phyloP scores from a whole-genome alignment of 768 basidiomycete species.

The Lanmaoa pseudosensibilis region DNA sequence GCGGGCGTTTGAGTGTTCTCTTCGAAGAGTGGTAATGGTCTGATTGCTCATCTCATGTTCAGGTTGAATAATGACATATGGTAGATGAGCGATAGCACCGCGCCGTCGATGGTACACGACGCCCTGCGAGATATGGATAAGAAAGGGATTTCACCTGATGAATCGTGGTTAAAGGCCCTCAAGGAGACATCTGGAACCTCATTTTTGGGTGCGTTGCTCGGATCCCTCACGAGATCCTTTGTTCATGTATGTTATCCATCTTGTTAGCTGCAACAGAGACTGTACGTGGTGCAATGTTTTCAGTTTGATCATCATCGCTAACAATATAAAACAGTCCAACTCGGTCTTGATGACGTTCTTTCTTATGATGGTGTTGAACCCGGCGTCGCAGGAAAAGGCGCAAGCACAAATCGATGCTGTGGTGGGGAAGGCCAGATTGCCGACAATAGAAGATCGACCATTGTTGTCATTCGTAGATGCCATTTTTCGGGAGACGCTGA shows the following conservation, averaged over 20 bases:
- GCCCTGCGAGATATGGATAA: slow-evolving; percentile 5
- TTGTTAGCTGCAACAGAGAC: background rate
- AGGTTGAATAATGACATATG: background rate
- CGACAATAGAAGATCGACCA: slow-evolving; percentile 10
- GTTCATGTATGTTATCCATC: background rate
- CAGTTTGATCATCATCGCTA: background rate
- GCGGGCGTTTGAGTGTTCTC: background rate
- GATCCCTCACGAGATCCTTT: background rate
- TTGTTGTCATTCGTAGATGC: slow-evolving; percentile 5
- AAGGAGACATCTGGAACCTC: slow-evolving; percentile 8
- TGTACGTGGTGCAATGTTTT: background rate
- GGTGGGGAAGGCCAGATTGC: slow-evolving; percentile 5
- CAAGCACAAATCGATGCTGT: slow-evolving; percentile 10
- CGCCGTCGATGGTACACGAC: slow-evolving; percentile 6
- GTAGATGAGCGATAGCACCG: background rate
- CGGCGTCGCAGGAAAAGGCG: slow-evolving; percentile 2
- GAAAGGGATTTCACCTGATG: background rate
- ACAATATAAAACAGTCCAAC: background rate
- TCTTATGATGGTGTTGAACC: slow-evolving; percentile 9
- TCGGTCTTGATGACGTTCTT: slow-evolving; percentile 5
- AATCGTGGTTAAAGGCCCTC: slow-evolving; percentile 6
- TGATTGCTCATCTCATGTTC: too few relatives aligned
- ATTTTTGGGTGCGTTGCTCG: slow-evolving; percentile 7
- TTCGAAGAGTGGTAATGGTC: slow-evolving; percentile 4
- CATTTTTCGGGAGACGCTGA: slow-evolving; percentile 1